Percentiles rank a stretch among this genome's conserved stretches.
phyloP scores from a whole-genome alignment of 2,329 filamentous ascomycete genomes.

The Myriosclerotinia curreyana region DNA sequence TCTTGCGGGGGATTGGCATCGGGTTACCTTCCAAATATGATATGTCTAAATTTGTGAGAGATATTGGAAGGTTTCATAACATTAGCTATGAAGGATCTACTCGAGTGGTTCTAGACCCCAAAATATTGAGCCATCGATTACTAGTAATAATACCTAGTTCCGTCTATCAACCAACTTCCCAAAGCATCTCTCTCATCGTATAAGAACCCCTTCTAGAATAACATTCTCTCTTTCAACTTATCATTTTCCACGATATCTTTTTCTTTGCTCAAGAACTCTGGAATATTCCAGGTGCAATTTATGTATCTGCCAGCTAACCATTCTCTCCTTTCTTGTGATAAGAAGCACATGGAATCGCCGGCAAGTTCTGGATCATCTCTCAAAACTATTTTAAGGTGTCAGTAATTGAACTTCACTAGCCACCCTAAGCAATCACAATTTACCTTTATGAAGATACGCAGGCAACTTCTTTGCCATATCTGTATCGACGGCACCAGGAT shows the following conservation, averaged over 20 bases:
- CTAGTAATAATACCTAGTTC: not conserved
- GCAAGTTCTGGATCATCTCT: constrained; percentile 43
- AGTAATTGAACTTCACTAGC: constrained; percentile 1
- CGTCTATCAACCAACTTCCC: no score
- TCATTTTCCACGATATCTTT: constrained; percentile 44
- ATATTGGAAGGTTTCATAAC: not conserved
- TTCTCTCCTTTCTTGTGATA: constrained; percentile 44
- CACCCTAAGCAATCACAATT: not conserved
- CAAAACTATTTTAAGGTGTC: constrained; percentile 29
- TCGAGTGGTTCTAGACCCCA: not conserved
- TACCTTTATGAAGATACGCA: constrained; percentile 32
- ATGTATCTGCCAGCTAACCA: constrained; percentile 49
- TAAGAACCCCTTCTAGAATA: constrained; percentile 21
- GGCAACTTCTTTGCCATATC: constrained; percentile 41
- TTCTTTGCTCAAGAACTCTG: constrained; percentile 44
- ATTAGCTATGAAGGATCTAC: not conserved
- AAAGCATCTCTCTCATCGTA: not conserved
- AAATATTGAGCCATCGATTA: not conserved
- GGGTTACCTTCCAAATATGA: not conserved
- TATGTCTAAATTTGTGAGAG: not conserved
- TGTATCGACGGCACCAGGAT: constrained; percentile 44
- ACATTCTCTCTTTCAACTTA: constrained; percentile 39
- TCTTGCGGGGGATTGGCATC: not conserved
- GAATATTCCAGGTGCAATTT: constrained; percentile 48
- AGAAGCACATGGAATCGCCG: constrained; percentile 46